Evolutionary conservation across 2,329 filamentous ascomycete genomes (phyloP).

Genomic region (Epichloe sylvatica): DNA sequence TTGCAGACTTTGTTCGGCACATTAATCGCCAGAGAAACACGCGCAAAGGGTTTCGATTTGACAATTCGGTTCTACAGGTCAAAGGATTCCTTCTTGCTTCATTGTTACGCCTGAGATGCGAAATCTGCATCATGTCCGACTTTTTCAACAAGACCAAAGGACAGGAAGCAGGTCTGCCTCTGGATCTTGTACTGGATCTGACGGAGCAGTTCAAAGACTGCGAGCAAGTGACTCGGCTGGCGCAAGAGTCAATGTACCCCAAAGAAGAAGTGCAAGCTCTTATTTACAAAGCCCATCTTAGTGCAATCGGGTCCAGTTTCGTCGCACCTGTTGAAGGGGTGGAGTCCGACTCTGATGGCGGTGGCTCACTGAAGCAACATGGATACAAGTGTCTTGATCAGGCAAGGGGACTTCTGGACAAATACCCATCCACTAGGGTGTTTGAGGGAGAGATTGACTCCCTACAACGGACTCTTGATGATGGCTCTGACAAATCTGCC

Average conservation of each 20-base stretch:
- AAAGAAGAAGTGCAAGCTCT: conserved; percentile 36
- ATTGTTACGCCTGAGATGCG: conserved; percentile 32
- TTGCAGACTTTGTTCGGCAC: conserved; percentile 30
- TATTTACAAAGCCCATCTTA: conserved; percentile 31
- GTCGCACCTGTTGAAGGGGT: not conserved
- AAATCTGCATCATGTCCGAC: conserved; percentile 32
- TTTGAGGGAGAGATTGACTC: not conserved
- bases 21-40: conserved; percentile 18
- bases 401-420: not conserved
- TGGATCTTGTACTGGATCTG: conserved; percentile 14
- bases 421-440: not conserved
- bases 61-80: conserved; percentile 22
- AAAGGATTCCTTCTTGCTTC: conserved; percentile 27
- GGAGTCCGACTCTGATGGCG: not conserved
- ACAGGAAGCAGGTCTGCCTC: not conserved
- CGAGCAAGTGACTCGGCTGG: conserved; percentile 23
- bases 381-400: not conserved
- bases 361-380: not conserved
- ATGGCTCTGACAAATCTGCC: conserved; percentile 33
- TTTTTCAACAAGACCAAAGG: conserved; percentile 12
- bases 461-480: conserved; percentile 5
- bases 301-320: conserved; percentile 24
- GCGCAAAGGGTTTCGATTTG: conserved; percentile 18
- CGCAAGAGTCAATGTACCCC: conserved; percentile 20
- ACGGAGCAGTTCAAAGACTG: conserved; percentile 24